Base-by-base conservation (phyloP, 176 grass and related monocot genomes). In the Eragrostis nindensis region DNA sequence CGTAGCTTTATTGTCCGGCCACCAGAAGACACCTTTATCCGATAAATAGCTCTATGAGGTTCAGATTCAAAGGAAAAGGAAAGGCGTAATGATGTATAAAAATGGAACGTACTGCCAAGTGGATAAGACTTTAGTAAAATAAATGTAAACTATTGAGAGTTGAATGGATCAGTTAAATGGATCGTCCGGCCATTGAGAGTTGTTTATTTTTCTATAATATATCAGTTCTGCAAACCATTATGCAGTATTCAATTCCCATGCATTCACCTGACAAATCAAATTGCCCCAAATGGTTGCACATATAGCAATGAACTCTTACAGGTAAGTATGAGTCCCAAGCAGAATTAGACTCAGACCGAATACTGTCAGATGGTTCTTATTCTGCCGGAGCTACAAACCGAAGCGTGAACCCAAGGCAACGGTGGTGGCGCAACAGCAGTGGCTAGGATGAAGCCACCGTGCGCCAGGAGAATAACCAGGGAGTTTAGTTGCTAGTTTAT, bases 21-120 rank as follows among this genome's bases (percentile, higher is more conserved):
- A 82, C 95, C 88, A 84, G 90, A 98, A 80, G 95, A 95, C 65
- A 98, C 86, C 95, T 97, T 87, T 70, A 27, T 55, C 81, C 78
- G 65, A 70, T 68, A 27, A 90, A 86, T 41, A 86, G n/a, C 77
- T 75, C 25, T 66, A 59, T 84, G 17, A 78, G 24, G 68, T 83
- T 82, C 63, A 83, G 60, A 66, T 54, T 84, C 57, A 7, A 65
- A 81, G 47, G 64, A 66, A 74, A 57, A 60, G 53, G 17, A 75
- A 75, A 70, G 2, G 24, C 50, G n/a, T n/a, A 75, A 86, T 22
- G 16, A 52, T 41, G 47, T 38, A 57, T 70, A 48, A 46, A 66
- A 79, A 32, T 11, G 25, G 11, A 76, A 47, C 38, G n/a, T 45
- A 53, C 16, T 49, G 29, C 19, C 40, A 85, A 43, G 45, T 70